Percentiles rank a stretch among this genome's conserved stretches.
Evolutionary conservation across 2,329 filamentous ascomycete genomes (phyloP).

Genomic region (Cercospora janseana): DNA sequence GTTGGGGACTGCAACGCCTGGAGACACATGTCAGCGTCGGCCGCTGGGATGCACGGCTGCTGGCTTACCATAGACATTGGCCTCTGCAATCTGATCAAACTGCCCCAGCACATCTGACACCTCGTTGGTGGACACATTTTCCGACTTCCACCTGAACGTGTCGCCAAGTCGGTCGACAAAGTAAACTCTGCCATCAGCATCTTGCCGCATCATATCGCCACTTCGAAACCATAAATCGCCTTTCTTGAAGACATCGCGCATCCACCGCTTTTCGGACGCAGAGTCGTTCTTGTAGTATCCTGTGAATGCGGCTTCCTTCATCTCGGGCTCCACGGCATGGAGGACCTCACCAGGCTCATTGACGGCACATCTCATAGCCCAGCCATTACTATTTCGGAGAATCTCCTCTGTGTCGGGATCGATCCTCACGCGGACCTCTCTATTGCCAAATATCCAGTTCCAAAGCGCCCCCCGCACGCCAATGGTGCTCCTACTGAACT

Average conservation of each 20-base stretch:
- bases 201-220: constrained; percentile 72
- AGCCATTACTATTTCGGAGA: constrained; percentile 62
- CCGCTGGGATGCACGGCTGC: neutral
- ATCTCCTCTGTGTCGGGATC: constrained; percentile 69
- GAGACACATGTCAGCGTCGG: constrained; percentile 59
- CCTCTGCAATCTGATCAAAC: constrained; percentile 11
- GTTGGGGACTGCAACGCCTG: constrained; percentile 67
- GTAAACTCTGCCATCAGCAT: constrained; percentile 67
- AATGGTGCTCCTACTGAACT: constrained; percentile 31
- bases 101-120: constrained; percentile 69
- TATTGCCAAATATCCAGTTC: constrained; percentile 26
- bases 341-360: constrained; percentile 75
- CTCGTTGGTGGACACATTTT: constrained; percentile 53
- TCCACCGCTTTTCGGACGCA: constrained; percentile 69
- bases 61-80: constrained; percentile 9
- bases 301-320: constrained; percentile 66
- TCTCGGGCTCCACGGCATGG: constrained; percentile 62
- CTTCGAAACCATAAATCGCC: constrained; percentile 83
- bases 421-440: constrained; percentile 61
- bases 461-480: constrained; percentile 30
- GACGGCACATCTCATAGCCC: constrained; percentile 59
- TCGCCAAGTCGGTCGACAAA: constrained; percentile 78
- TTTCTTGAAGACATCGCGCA: constrained; percentile 67
- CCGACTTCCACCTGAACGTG: constrained; percentile 74
- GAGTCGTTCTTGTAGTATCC: constrained; percentile 75